Percentiles rank a stretch among this genome's conserved stretches.
Conservation (phyloP, 768 basidiomycete genomes). For the Kwoniella pini region DNA sequence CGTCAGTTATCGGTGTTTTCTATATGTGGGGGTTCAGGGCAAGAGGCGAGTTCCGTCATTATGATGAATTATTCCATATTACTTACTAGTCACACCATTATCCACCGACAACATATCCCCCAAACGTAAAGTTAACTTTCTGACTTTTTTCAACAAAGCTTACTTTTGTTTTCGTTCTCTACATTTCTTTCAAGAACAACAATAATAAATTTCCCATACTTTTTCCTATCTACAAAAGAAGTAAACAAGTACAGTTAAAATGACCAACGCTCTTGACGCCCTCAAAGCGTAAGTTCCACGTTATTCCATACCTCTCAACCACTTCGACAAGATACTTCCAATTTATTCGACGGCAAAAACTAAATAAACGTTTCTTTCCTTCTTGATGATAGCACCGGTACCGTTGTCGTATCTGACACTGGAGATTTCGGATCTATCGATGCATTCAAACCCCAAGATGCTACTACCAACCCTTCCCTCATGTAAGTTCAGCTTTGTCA, state of each 20-base stretch:
- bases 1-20: neutral
- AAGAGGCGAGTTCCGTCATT: neutral
- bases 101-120: constrained; percentile 8
- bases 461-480: constrained; percentile 95
- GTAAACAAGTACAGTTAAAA: constrained; percentile 24
- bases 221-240: neutral
- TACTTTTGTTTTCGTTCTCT: neutral
- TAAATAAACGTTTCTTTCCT: neutral
- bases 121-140: constrained; percentile 11
- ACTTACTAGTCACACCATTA: neutral
- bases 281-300: constrained; percentile 45
- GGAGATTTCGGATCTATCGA: constrained; percentile 96
- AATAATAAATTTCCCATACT: neutral
- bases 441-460: constrained; percentile 98
- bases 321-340: neutral
- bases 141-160: constrained; percentile 4
- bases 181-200: neutral
- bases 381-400: constrained; percentile 64
- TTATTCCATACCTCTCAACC: neutral
- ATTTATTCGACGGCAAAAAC: neutral
- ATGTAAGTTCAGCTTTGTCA: constrained; percentile 30
- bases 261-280: constrained; percentile 47
- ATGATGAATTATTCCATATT: neutral
- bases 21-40: neutral
- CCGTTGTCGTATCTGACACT: constrained; percentile 95